Percentiles rank a stretch among this genome's conserved stretches.
These are phyloP conservation scores for Paracoccidioides lutzii DNA, from an alignment of 2,329 filamentous ascomycete genomes.

Conservation along the genomic window DNA sequence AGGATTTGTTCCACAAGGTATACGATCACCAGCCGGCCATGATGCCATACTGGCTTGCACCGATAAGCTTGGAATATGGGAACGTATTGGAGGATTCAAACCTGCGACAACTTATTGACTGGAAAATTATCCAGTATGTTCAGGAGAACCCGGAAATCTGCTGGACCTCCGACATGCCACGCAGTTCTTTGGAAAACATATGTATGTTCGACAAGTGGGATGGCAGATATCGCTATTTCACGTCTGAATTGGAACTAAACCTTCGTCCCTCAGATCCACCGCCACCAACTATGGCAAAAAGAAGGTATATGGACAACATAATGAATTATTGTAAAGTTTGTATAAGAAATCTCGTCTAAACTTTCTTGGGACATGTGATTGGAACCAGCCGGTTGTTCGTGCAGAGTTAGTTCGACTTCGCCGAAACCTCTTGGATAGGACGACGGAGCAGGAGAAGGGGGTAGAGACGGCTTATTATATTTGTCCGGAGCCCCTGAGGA, in stretches of 20 bases:
- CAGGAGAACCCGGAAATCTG: slow-evolving; percentile 24
- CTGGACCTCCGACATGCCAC: slow-evolving; percentile 33
- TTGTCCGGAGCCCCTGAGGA: slow-evolving; percentile 60
- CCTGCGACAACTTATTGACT: slow-evolving; percentile 31
- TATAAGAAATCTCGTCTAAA: slow-evolving; percentile 47
- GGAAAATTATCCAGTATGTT: slow-evolving; percentile 25
- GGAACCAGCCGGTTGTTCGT: slow-evolving; percentile 68
- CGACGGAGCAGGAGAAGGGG: slow-evolving; percentile 38
- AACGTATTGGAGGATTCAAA: slow-evolving; percentile 3
- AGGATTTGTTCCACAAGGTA: slow-evolving; percentile 78
- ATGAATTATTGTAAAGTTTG: slow-evolving; percentile 70
- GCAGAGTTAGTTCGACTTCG: slow-evolving; percentile 62
- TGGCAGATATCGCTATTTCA: slow-evolving; percentile 47
- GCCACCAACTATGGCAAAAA: slow-evolving; percentile 21
- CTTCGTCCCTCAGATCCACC: slow-evolving; percentile 24
- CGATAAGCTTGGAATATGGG: slow-evolving; percentile 26
- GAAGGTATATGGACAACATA: slow-evolving; percentile 48
- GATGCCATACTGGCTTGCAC: slow-evolving; percentile 75
- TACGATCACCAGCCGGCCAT: slow-evolving; percentile 52
- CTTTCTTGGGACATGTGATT: slow-evolving; percentile 39
- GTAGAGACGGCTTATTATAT: slow-evolving; percentile 48
- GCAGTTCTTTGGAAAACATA: slow-evolving; percentile 32
- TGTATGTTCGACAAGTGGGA: slow-evolving; percentile 46
- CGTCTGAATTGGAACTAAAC: slow-evolving; percentile 22
- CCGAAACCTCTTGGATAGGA: slow-evolving; percentile 70